Conservation (phyloP, 2,329 filamentous ascomycete species). For the Botrytis squamosa region DNA sequence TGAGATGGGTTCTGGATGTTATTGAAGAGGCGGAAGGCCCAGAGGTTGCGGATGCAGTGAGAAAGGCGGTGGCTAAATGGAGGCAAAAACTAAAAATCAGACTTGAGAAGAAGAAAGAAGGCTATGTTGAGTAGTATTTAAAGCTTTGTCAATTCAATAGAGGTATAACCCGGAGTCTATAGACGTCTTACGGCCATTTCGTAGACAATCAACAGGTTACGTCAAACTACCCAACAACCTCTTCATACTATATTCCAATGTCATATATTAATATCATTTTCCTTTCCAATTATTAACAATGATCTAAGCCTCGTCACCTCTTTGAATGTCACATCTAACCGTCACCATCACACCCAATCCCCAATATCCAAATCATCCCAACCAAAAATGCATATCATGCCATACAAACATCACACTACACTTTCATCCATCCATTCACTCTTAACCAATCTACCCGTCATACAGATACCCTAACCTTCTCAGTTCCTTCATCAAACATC, state of each 20-base stretch:
- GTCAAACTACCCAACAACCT: not conserved
- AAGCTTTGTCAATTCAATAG: not conserved
- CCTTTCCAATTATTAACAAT: not conserved
- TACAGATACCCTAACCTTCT: not conserved
- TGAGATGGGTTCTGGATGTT: constrained; percentile 30
- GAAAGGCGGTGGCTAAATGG: constrained; percentile 27
- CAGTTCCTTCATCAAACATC: not conserved
- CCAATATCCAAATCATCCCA: not conserved
- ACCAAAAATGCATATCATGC: not conserved
- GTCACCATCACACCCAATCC: not conserved
- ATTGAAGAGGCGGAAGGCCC: constrained; percentile 32
- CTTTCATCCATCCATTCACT: not conserved
- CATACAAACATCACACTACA: not conserved
- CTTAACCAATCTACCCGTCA: not conserved
- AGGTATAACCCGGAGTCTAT: not conserved
- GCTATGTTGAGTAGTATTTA: not conserved
- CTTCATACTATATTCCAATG: not conserved
- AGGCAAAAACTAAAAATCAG: constrained; percentile 18
- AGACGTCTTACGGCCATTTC: not conserved
- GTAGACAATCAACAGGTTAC: not conserved
- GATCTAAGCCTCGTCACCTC: not conserved
- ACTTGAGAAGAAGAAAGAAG: not conserved
- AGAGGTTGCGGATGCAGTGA: constrained; percentile 31
- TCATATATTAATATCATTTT: not conserved
- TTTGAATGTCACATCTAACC: not conserved